Percentiles rank a stretch among this genome's conserved stretches.
Evolutionary conservation across 2,329 filamentous ascomycete species (phyloP).

Genomic region (Colletotrichum lentis): DNA sequence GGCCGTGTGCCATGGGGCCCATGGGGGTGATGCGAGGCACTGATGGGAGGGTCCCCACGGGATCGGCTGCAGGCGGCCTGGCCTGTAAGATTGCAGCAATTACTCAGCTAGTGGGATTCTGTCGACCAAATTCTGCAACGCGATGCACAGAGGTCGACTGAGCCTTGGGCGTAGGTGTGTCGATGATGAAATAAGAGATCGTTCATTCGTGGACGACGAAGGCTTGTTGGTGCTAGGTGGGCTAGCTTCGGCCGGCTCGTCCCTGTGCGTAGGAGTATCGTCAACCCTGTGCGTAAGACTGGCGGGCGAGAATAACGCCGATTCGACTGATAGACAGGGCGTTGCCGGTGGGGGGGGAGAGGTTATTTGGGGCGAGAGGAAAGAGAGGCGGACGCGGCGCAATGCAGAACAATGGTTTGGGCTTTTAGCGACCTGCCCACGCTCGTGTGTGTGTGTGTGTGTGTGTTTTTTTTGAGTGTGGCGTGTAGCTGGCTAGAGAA

Average conservation of each 20-base stretch:
- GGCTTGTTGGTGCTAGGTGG: conserved; percentile 23
- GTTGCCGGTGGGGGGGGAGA: background rate
- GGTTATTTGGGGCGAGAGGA: background rate
- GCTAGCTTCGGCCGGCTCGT: conserved; percentile 29
- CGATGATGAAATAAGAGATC: conserved; percentile 38
- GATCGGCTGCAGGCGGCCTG: conserved; percentile 27
- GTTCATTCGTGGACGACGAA: conserved; percentile 38
- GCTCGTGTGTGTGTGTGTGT: background rate
- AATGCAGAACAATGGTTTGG: conserved; percentile 5
- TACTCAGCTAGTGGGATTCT: conserved; percentile 41
- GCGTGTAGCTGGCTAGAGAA: background rate
- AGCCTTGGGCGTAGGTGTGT: conserved; percentile 33
- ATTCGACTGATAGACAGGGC: background rate
- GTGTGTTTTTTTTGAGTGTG: background rate
- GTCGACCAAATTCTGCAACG: conserved; percentile 25
- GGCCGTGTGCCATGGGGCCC: conserved; percentile 26
- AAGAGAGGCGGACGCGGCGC: no score
- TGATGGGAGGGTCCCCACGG: conserved; percentile 18
- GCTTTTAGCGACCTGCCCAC: conserved; percentile 9
- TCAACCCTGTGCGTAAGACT: conserved; percentile 34
- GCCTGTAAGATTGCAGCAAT: conserved; percentile 43
- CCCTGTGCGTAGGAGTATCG: conserved; percentile 29
- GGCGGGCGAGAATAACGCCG: background rate
- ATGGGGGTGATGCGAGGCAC: conserved; percentile 14
- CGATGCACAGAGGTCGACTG: conserved; percentile 24